Base-by-base conservation (phyloP, 495 filamentous ascomycete genomes). In the Penicillium turbatum region DNA sequence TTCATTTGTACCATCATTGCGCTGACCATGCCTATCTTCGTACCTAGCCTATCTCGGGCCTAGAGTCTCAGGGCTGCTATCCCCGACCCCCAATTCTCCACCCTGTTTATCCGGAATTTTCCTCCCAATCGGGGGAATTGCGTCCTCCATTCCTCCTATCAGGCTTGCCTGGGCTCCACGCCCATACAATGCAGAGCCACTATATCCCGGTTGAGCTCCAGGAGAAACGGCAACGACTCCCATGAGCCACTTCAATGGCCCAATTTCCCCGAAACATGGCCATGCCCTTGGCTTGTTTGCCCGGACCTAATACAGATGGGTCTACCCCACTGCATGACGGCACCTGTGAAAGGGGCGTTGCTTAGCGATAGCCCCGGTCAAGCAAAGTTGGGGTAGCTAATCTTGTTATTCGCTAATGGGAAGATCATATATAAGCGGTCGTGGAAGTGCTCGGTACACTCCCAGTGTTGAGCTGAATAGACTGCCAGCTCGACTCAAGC, bases 111-210 rank as follows among this genome's bases (percentile, higher is more conserved):
- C 61, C 58, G 53, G 49, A 52, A 56, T 64, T 73, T 64, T 65
- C 69, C 69, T 62, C 55, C 65, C 65, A 71, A 68, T 68, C 71
- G 64, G 69, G 51, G 53, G 56, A 65, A 53, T 62, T 6, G 19
- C 12, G 6, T 17, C 43, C 56, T 40, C 64, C 62, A 57, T 67
- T 61, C 67, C 71, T 68, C 71, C 69, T 72, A 73, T 70, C 65
- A 61, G 54, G 59, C 34, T 17, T 12, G 6, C 36, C 9, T 49
- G 17, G 44, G 24, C 10, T 29, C 24, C 44, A 37, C 42, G 39
- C 30, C 16, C n/a, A 38, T 49, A 36, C 37, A 55, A 57, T 36
- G 34, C 10, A 53, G 13, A 37, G 24, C 17, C n/a, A n/a, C n/a
- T n/a, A n/a, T n/a, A n/a, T n/a, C n/a, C n/a, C n/a, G n/a, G n/a